Base-by-base conservation (phyloP, 208 protist species). In the Acanthamoeba divionensis region DNA sequence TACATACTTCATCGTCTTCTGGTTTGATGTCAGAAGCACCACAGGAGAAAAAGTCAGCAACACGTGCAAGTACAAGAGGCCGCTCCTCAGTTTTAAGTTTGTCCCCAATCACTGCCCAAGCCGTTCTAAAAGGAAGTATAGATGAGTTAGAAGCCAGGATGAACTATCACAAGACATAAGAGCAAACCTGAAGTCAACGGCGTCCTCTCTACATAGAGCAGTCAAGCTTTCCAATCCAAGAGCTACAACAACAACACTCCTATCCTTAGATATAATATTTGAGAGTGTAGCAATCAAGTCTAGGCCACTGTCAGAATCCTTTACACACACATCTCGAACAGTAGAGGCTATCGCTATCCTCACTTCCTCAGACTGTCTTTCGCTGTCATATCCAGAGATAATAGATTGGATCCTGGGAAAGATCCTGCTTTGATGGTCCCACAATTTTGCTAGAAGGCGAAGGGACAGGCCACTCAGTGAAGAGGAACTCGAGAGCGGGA, bases 11-110 rank as follows among this genome's bases (percentile, higher is more conserved):
- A 33, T 71, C 63, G 2, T 79, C 67, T 18, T 79, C 67, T 26
- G 67, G 67, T 4, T 48, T 31, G n/a, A 79, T 8, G n/a, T 79
- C 67, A 15, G 67, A 48, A 24, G 67, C 67, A 21, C 67, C 67
- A n/a, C 67, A 79, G 21, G 67, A 41, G 54, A 79, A 79, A 33
- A 79, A 79, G n/a, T 54, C 54, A 29, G 67, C 67, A 26, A 79
- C 21, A 26, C 33, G 33, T 29, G 67, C 67, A 41, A 79, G 67
- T 7, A 79, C 67, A 18, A 79, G 67, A 1, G 67, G 67, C 18
- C 67, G 36, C 54, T 79, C 29, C 54, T 48, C 67, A 57, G 67
- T 6, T 21, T 36, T 38, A 18, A 79, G 67, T 24, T 41, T 79
- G 45, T 79, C 45, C 2, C 67, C 67, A 6, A 79, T 79, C 26